Percentiles rank a stretch among this genome's conserved stretches.
These are phyloP conservation scores for Fusarium drepaniforme DNA, from an alignment of 2,329 filamentous ascomycete genomes.

Conservation along the genomic window DNA sequence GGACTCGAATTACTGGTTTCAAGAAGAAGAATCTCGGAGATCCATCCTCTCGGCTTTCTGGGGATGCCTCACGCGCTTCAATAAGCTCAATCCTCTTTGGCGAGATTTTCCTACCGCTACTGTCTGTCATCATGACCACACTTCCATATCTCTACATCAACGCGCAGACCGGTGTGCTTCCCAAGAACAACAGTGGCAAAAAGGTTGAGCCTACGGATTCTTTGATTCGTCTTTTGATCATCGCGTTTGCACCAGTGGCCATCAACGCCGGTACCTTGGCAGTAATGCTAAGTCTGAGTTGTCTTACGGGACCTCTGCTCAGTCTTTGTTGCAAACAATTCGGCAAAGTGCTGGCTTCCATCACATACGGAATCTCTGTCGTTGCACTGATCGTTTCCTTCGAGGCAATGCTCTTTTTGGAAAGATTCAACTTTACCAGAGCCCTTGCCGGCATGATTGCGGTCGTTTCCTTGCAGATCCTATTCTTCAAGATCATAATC, in stretches of 20 bases:
- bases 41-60: not conserved
- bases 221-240: not conserved
- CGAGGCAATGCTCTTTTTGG: not conserved
- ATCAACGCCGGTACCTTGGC: not conserved
- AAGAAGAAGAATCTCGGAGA: not conserved
- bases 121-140: not conserved
- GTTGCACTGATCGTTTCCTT: not conserved
- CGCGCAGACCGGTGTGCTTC: not conserved
- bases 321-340: not conserved
- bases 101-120: not conserved
- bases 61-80: not conserved
- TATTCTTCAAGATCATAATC: not conserved
- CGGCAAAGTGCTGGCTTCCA: not conserved
- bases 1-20: not conserved
- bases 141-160: constrained; percentile 1
- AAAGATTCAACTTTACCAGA: not conserved
- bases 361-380: not conserved
- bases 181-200: not conserved
- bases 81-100: not conserved
- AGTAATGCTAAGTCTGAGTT: not conserved
- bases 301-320: not conserved
- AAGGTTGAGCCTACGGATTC: not conserved
- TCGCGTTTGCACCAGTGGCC: not conserved
- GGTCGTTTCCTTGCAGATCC: not conserved
- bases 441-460: constrained; percentile 1